These are phyloP conservation scores for Pyrenophora teres DNA, from an alignment of 2,329 filamentous ascomycete genomes.

Conservation along the genomic window DNA sequence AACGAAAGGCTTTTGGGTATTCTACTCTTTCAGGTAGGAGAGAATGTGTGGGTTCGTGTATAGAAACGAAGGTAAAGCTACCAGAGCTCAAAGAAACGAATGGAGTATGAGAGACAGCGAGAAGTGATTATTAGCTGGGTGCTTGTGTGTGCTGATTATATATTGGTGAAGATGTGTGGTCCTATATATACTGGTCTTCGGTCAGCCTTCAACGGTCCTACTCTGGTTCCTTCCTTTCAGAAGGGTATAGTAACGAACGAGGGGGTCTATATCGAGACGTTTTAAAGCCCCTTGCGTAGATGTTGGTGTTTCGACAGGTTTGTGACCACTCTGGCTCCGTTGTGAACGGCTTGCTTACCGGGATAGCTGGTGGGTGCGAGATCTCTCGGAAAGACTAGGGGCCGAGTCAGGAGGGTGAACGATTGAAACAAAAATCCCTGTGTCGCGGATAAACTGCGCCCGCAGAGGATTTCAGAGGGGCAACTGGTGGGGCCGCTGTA, in stretches of 20 bases:
- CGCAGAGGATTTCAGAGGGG: neutral
- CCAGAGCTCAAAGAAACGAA: slow-evolving; percentile 39
- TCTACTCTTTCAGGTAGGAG: neutral
- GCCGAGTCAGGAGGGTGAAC: slow-evolving; percentile 4
- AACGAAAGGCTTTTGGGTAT: slow-evolving; percentile 5
- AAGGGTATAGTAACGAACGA: slow-evolving; percentile 18
- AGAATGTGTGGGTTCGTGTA: slow-evolving; percentile 4
- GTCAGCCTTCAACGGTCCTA: neutral
- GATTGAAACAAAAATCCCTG: slow-evolving; percentile 22
- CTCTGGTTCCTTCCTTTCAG: slow-evolving; percentile 3
- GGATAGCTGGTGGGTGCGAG: slow-evolving; percentile 10
- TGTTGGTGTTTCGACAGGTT: slow-evolving; percentile 23
- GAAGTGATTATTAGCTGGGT: slow-evolving; percentile 10
- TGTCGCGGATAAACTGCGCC: slow-evolving; percentile 20
- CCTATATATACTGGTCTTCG: slow-evolving; percentile 17
- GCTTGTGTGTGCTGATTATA: neutral
- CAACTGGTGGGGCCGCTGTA: neutral
- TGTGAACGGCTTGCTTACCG: slow-evolving; percentile 17
- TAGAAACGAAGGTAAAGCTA: slow-evolving; percentile 29
- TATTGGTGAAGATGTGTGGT: slow-evolving; percentile 10
- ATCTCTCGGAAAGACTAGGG: slow-evolving; percentile 18
- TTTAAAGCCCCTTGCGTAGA: slow-evolving; percentile 16
- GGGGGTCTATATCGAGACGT: slow-evolving; percentile 17
- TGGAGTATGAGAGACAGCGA: slow-evolving; percentile 3
- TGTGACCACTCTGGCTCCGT: slow-evolving; percentile 12